Evolutionary conservation across 2,329 filamentous ascomycete genomes (phyloP).

Genomic region (Penicillium digitatum): DNA sequence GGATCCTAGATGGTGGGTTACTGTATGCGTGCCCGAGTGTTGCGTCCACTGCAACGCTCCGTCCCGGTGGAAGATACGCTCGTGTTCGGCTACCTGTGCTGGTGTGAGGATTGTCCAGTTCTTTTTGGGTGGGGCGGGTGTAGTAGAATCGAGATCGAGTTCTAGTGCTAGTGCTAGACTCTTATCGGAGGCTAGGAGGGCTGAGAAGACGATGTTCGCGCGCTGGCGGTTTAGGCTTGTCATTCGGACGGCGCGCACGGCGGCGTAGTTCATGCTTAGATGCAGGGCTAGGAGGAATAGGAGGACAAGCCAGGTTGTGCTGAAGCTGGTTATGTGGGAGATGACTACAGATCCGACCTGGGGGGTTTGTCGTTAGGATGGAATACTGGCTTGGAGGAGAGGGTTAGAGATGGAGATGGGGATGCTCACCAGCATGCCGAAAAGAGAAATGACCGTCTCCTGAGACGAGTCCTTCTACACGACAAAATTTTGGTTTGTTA

Average conservation of each 20-base stretch:
- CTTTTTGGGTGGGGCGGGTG: not conserved
- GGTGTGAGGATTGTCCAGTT: conserved; percentile 51
- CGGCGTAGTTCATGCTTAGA: conserved; percentile 78
- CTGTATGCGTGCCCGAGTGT: conserved; percentile 16
- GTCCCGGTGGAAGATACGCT: conserved; percentile 61
- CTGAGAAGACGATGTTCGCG: conserved; percentile 70
- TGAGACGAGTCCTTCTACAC: conserved; percentile 79
- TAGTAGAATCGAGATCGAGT: not conserved
- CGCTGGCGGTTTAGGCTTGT: conserved; percentile 80
- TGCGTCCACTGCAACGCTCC: conserved; percentile 58
- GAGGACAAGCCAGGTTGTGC: conserved; percentile 70
- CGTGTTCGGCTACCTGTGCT: conserved; percentile 57
- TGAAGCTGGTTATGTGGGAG: conserved; percentile 65
- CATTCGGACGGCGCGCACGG: conserved; percentile 80
- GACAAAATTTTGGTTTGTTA: conserved; percentile 1
- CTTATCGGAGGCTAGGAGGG: conserved; percentile 44
- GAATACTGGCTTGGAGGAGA: not conserved
- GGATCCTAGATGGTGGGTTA: conserved; percentile 42
- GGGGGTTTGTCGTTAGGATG: not conserved
- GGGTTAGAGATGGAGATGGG: not conserved
- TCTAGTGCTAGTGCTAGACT: not conserved
- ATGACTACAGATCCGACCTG: conserved; percentile 75
- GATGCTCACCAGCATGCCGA: conserved; percentile 69
- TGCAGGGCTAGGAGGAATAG: conserved; percentile 69
- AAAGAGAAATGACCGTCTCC: conserved; percentile 83